Percentiles rank a stretch among this genome's conserved stretches.
Evolutionary conservation across 441 rosid genomes (phyloP).

Genomic region (Mallotus japonicus): DNA sequence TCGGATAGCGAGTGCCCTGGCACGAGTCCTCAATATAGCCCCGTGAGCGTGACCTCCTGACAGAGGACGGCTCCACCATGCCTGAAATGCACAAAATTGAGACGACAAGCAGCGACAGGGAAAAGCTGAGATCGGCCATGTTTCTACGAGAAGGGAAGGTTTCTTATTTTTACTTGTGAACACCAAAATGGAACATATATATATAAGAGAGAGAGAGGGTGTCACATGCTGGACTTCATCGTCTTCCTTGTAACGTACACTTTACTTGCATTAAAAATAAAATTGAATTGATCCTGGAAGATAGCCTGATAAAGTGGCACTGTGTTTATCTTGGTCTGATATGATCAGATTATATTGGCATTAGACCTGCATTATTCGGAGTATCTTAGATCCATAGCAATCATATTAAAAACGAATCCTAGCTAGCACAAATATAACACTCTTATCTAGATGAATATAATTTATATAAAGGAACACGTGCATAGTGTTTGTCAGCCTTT

Average conservation of each 20-base stretch:
- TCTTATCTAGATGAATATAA: neutral
- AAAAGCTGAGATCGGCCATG: slow-evolving; percentile 32
- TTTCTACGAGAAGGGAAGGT: neutral
- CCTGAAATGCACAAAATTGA: slow-evolving; percentile 16
- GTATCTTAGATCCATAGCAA: slow-evolving; percentile 1
- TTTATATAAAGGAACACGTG: slow-evolving; percentile 5
- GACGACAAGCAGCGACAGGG: slow-evolving; percentile 21
- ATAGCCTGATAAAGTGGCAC: slow-evolving; percentile 5
- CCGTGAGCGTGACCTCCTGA: neutral
- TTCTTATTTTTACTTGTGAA: neutral
- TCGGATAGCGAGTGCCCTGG: slow-evolving; percentile 49
- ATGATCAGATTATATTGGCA: slow-evolving; percentile 3
- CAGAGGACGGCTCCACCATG: slow-evolving; percentile 17
- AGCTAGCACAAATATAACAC: neutral
- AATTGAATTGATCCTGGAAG: slow-evolving; percentile 6
- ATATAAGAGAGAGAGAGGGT: neutral
- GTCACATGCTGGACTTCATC: too few species aligned
- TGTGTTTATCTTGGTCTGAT: slow-evolving; percentile 9
- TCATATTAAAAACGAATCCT: neutral
- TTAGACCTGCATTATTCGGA: slow-evolving; percentile 9
- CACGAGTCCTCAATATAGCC: slow-evolving; percentile 51
- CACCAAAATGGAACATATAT: too few species aligned
- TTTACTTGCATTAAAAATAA: slow-evolving; percentile 24
- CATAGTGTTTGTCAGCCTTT: slow-evolving; percentile 7
- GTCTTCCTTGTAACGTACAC: slow-evolving; percentile 7